phyloP scores from a whole-genome alignment of 768 basidiomycete genomes.

The Panus rudis region DNA sequence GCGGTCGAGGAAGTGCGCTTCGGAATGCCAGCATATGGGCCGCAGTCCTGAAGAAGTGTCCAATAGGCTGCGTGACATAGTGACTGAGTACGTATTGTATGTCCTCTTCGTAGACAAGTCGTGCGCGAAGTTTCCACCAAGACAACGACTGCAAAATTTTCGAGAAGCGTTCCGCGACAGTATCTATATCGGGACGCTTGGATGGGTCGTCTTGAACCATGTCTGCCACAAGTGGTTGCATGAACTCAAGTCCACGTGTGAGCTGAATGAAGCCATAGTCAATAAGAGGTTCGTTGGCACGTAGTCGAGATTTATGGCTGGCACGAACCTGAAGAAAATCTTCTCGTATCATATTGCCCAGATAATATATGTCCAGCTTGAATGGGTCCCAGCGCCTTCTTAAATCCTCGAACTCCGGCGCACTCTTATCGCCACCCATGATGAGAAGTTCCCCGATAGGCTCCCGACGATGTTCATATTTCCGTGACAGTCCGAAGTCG shows the following conservation, averaged over 20 bases:
- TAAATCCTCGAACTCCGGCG: slow-evolving; percentile 24
- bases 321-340: slow-evolving; percentile 20
- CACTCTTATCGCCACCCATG: slow-evolving; percentile 34
- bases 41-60: not conserved
- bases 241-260: slow-evolving; percentile 24
- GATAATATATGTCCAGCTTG: slow-evolving; percentile 27
- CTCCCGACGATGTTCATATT: slow-evolving; percentile 20
- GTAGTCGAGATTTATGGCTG: not conserved
- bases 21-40: not conserved
- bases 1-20: not conserved
- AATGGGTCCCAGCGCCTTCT: slow-evolving; percentile 22
- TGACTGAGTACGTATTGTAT: slow-evolving; percentile 23
- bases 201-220: slow-evolving; percentile 27
- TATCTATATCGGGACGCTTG: slow-evolving; percentile 21
- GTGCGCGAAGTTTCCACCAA: slow-evolving; percentile 24
- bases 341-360: slow-evolving; percentile 26
- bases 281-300: not conserved
- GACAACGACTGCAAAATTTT: slow-evolving; percentile 13
- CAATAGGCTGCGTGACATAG: not conserved
- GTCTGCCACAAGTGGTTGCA: slow-evolving; percentile 20
- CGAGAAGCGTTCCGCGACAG: slow-evolving; percentile 12
- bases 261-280: slow-evolving; percentile 11
- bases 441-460: slow-evolving; percentile 23
- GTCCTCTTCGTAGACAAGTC: slow-evolving; percentile 23
- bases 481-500: slow-evolving; percentile 30